These are phyloP conservation scores for Stenogyne calaminthoides DNA, from an alignment of 305 asterid genomes.

Conservation along the genomic window DNA sequence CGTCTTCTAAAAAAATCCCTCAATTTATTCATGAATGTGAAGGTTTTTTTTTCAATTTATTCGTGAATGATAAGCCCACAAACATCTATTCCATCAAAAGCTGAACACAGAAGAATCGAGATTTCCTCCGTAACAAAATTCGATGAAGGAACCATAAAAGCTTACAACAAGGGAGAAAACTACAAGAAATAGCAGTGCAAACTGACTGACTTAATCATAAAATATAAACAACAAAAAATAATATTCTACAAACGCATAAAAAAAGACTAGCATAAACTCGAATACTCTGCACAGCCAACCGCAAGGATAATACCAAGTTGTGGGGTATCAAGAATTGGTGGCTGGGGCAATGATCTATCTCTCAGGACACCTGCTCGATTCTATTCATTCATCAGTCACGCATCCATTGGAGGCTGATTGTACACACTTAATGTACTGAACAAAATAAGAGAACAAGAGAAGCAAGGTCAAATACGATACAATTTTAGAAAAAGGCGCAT, in stretches of 20 bases:
- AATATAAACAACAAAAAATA: background rate
- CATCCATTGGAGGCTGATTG: constrained; percentile 96
- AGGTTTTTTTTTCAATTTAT: too few species aligned
- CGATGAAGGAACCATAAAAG: background rate
- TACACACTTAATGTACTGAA: constrained; percentile 84
- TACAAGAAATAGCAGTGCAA: background rate
- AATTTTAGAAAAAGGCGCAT: background rate
- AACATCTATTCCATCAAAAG: too few species aligned
- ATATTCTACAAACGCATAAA: background rate
- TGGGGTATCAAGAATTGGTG: background rate
- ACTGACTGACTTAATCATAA: background rate
- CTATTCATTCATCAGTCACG: constrained; percentile 75
- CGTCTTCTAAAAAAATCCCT: too few species aligned
- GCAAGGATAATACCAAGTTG: background rate
- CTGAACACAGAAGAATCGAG: background rate
- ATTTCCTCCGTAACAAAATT: constrained; percentile 3
- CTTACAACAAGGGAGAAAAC: constrained; percentile 1
- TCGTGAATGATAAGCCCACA: too few species aligned
- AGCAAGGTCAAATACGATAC: background rate
- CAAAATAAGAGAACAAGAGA: constrained; percentile 27
- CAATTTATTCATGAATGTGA: too few species aligned
- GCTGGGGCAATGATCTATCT: constrained; percentile 22
- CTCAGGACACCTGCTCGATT: background rate
- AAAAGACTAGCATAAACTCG: background rate
- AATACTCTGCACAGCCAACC: constrained; percentile 27